phyloP scores from a whole-genome alignment of 2,329 filamentous ascomycete genomes.

The Sclerotiophoma versabilis region DNA sequence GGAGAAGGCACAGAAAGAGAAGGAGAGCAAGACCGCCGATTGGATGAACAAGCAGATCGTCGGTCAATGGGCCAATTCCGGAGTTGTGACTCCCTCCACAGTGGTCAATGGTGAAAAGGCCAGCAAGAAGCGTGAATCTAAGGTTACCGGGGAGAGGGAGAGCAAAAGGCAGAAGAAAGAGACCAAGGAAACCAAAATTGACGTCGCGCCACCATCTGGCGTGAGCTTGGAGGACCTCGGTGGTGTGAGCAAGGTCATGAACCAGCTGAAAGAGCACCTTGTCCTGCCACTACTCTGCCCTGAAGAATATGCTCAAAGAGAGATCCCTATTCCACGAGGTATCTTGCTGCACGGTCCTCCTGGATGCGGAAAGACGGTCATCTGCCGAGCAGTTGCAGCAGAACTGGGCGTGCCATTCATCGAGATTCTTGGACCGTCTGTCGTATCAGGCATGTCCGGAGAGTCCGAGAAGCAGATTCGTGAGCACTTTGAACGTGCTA shows the following conservation, averaged over 20 bases:
- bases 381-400: conserved; percentile 80
- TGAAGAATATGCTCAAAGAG: conserved; percentile 68
- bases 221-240: conserved; percentile 76
- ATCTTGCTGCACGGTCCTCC: conserved; percentile 83
- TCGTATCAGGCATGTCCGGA: conserved; percentile 86
- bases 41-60: conserved; percentile 72
- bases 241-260: conserved; percentile 75
- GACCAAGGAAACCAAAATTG: conserved; percentile 53
- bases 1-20: conserved; percentile 15
- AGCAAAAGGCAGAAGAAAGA: conserved; percentile 68
- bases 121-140: conserved; percentile 55
- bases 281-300: conserved; percentile 75
- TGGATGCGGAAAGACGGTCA: conserved; percentile 85
- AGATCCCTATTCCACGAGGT: conserved; percentile 74
- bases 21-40: conserved; percentile 51
- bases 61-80: conserved; percentile 59
- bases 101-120: conserved; percentile 46
- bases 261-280: conserved; percentile 73
- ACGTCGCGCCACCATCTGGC: conserved; percentile 71
- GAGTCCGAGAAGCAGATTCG: conserved; percentile 88
- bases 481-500: conserved; percentile 87
- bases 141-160: conserved; percentile 70
- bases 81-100: conserved; percentile 33
- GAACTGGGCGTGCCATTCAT: conserved; percentile 79
- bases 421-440: conserved; percentile 79